A percentile compares a stretch with the other conserved stretches of the same genome.
Evolutionary conservation across 1,139 yeast genomes (phyloP).

Genomic region (Maudiozyma humilis): DNA sequence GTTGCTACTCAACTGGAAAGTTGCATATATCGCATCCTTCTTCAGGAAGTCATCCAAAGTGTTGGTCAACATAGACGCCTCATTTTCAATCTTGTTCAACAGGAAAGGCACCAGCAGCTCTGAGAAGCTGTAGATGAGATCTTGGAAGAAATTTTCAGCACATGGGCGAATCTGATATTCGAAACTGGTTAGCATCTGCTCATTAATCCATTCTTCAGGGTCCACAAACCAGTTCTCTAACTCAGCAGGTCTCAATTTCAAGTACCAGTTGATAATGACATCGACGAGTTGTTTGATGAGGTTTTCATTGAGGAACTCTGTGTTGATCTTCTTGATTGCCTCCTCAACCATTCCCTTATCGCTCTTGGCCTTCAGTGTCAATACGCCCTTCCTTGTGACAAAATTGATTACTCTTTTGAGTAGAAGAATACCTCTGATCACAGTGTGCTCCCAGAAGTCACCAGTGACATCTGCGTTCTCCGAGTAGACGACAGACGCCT

Average conservation of each 20-base stretch:
- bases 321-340: conserved; percentile 46
- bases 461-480: conserved; percentile 40
- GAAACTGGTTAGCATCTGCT: conserved; percentile 68
- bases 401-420: conserved; percentile 58
- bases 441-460: conserved; percentile 69
- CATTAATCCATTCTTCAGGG: conserved; percentile 90
- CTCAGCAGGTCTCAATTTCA: conserved; percentile 65
- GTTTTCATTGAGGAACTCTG: conserved; percentile 50
- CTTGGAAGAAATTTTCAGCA: conserved; percentile 78
- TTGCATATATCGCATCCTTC: conserved; percentile 75
- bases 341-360: conserved; percentile 52
- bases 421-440: conserved; percentile 61
- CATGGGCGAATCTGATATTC: conserved; percentile 83
- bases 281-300: conserved; percentile 54
- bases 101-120: conserved; percentile 54
- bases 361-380: conserved; percentile 51
- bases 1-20: conserved; percentile 68
- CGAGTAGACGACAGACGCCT: conserved; percentile 53
- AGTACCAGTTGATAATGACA: conserved; percentile 61
- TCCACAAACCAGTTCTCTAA: conserved; percentile 73
- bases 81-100: conserved; percentile 51
- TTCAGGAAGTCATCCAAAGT: conserved; percentile 46
- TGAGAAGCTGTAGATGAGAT: conserved; percentile 57
- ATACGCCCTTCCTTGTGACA: conserved; percentile 57
- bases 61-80: conserved; percentile 28